Evolutionary conservation across 2,329 filamentous ascomycete species (phyloP), one percentile per base, ranked within the genome.

Genomic region (Cordyceps cicadae): DNA sequence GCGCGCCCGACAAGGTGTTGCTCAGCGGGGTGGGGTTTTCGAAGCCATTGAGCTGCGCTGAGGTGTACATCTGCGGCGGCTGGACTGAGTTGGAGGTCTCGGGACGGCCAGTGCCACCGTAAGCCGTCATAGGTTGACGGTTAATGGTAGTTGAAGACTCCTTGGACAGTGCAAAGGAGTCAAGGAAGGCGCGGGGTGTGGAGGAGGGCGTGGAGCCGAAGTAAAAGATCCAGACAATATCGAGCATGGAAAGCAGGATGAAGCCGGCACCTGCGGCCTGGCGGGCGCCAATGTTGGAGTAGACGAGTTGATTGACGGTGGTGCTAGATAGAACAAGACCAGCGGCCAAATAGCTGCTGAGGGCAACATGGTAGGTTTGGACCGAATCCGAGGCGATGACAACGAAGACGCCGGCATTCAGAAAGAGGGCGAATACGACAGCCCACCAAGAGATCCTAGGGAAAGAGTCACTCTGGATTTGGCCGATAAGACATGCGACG

Each of bases 211-310:
- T 88, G 2, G 93, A 96, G 69, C 94, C 94, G 70, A 97, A 99
- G 80, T 97, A 97, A 76, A 97, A 96, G 67, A 97, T 96, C 94
- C 94, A 99, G 62, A 97, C 85, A 68, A 96, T 90, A n/a, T 61
- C 85, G 60, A 97, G 87, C 85, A 97, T 97, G 62, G 92, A 93
- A 52, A 97, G 80, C 57, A 99, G 81, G 64, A 99, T 96, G 74
- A 95, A 95, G 51, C 94, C 94, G 63, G 94, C 94, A 32, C 89
- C 91, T 8, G 90, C 88, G 61, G 94, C 93, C 76, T 97, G 88
- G 70, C 87, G 86, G 58, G 90, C 82, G 39, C 85, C 86, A 64
- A 86, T 81, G 48, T 83, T 78, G 54, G 83, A 85, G 77, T 96
- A 96, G 63, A 99, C 87, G 58, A 96, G 79, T 15, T 85, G 85